These are phyloP conservation scores for Terfezia claveryi DNA, from an alignment of 495 filamentous ascomycete species.

Conservation along the genomic window DNA sequence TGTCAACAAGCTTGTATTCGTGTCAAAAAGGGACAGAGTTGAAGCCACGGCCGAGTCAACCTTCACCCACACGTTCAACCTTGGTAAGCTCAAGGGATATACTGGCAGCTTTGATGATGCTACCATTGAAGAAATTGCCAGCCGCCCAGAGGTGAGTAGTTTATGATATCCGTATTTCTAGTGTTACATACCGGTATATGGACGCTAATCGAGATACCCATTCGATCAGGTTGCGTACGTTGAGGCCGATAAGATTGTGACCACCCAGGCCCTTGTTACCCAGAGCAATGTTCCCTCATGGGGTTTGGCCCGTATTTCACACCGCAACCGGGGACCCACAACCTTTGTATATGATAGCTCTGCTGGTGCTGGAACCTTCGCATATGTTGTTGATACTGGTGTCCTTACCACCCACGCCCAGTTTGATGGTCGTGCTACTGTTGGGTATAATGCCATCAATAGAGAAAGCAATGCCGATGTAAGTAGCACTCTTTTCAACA, in stretches of 20 bases:
- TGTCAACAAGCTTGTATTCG: slow-evolving; percentile 9
- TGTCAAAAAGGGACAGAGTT: slow-evolving; percentile 8
- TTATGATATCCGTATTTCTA: too few relatives aligned
- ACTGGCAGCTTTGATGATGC: slow-evolving; percentile 22
- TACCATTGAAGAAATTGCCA: slow-evolving; percentile 22
- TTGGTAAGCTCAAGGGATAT: slow-evolving; percentile 22
- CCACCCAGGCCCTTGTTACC: slow-evolving; percentile 22
- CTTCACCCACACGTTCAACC: slow-evolving; percentile 20
- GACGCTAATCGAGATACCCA: too few relatives aligned
- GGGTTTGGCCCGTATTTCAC: slow-evolving; percentile 38
- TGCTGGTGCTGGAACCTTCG: slow-evolving; percentile 31
- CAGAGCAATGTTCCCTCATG: slow-evolving; percentile 30
- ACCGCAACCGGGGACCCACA: slow-evolving; percentile 24
- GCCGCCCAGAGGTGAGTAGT: not conserved
- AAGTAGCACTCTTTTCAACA: not conserved
- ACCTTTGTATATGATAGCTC: slow-evolving; percentile 35
- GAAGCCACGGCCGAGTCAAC: slow-evolving; percentile 1
- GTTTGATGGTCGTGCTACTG: slow-evolving; percentile 31
- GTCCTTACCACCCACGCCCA: slow-evolving; percentile 30
- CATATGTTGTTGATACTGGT: slow-evolving; percentile 37
- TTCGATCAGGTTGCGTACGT: slow-evolving; percentile 25
- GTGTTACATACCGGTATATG: too few relatives aligned
- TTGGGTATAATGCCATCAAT: slow-evolving; percentile 33
- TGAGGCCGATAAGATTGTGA: slow-evolving; percentile 26
- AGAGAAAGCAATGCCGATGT: slow-evolving; percentile 26